These are phyloP conservation scores for Rhodotorula kratochvilovae DNA, from an alignment of 768 basidiomycete genomes.

Conservation along the genomic window DNA sequence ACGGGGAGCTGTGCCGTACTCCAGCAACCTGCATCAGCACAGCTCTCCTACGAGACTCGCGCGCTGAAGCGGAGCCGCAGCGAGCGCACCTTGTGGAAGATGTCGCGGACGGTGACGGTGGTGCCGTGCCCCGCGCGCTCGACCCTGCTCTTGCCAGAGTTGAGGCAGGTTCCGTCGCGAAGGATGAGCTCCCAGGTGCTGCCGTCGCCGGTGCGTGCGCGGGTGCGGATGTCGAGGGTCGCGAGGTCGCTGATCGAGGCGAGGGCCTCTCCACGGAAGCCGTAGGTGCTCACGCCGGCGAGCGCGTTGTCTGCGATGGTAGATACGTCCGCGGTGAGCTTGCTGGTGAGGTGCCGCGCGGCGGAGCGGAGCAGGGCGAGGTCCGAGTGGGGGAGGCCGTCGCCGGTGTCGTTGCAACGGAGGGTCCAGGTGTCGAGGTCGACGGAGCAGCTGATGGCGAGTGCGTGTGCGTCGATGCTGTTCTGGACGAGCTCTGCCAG, in stretches of 20 bases:
- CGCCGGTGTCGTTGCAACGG: constrained; percentile 80
- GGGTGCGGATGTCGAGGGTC: constrained; percentile 74
- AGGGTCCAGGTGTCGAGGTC: constrained; percentile 74
- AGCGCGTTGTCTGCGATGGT: neutral
- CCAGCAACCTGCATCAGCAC: neutral
- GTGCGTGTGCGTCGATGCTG: constrained; percentile 73
- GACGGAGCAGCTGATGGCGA: constrained; percentile 64
- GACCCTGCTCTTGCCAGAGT: neutral
- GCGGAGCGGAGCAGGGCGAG: constrained; percentile 56
- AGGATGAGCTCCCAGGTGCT: constrained; percentile 65
- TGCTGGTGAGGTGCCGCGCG: constrained; percentile 58
- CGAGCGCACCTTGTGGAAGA: constrained; percentile 65
- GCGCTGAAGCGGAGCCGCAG: too few species aligned
- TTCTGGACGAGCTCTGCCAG: constrained; percentile 86
- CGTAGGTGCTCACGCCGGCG: constrained; percentile 9
- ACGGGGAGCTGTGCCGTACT: constrained; percentile 26
- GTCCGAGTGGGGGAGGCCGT: constrained; percentile 56
- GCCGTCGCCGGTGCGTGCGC: constrained; percentile 55
- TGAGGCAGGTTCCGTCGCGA: constrained; percentile 15
- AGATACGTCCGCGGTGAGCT: neutral
- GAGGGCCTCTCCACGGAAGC: constrained; percentile 54
- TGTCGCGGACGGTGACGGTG: constrained; percentile 74
- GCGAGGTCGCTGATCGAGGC: constrained; percentile 76
- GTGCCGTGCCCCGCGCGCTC: constrained; percentile 45
- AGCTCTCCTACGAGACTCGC: rapidly evolving